Evolutionary conservation across 371 early-diverging fungal genomes (phyloP).

Genomic region (Zopfochytrium polystomum): DNA sequence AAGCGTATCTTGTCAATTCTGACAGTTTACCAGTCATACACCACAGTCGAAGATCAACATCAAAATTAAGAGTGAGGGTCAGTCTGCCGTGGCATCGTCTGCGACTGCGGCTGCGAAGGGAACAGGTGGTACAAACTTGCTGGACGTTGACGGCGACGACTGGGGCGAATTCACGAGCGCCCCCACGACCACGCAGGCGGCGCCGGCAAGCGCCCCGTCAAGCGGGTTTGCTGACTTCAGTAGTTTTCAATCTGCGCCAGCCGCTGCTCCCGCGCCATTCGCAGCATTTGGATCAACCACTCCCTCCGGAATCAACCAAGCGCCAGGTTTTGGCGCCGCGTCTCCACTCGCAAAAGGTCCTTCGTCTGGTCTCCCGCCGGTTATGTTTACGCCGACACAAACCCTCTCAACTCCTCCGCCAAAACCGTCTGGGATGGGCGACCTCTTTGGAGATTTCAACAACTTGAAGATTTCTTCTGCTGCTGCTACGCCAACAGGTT

Average conservation of each 20-base stretch:
- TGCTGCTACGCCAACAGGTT: not conserved
- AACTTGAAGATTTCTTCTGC: too few species aligned
- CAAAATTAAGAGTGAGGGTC: constrained; percentile 8
- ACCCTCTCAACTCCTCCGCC: not conserved
- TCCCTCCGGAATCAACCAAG: constrained; percentile 2
- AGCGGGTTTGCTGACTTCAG: constrained; percentile 28
- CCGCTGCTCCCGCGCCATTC: not conserved
- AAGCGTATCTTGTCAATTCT: too few species aligned
- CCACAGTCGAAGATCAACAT: constrained; percentile 9
- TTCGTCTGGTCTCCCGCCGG: not conserved
- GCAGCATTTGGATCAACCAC: not conserved
- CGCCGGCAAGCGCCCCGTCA: not conserved
- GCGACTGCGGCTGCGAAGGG: constrained; percentile 5
- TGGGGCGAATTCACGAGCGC: constrained; percentile 45
- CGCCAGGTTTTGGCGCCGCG: constrained; percentile 8
- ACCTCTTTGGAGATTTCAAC: not conserved
- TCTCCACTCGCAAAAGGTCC: not conserved
- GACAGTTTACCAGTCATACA: constrained; percentile 7
- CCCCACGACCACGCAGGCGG: constrained; percentile 25
- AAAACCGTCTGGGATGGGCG: not conserved
- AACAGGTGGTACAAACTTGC: not conserved
- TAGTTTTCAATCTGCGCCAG: constrained; percentile 14
- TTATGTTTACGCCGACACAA: not conserved
- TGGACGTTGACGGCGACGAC: constrained; percentile 30
- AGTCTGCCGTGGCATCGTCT: not conserved